Conservation (phyloP, 2,329 filamentous ascomycete species). For the Monilinia laxa region DNA sequence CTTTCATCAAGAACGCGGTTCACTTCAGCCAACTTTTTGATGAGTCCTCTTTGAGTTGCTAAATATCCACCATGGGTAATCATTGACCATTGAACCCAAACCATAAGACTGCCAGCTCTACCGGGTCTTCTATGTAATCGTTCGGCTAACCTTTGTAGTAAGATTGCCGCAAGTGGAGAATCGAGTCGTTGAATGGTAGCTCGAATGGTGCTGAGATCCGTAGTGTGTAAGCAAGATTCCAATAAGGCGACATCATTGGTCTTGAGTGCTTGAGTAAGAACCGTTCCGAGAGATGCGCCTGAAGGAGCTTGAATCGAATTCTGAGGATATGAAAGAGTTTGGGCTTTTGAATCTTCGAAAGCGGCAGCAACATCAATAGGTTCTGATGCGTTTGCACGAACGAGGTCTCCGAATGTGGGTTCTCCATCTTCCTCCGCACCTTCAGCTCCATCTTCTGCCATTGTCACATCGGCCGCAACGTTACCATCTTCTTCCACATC, state of each 20-base stretch:
- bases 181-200: conserved; percentile 89
- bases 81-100: conserved; percentile 95
- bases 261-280: conserved; percentile 88
- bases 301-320: conserved; percentile 49
- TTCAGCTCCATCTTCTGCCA: conserved; percentile 43
- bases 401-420: conserved; percentile 84
- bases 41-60: conserved; percentile 78
- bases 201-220: conserved; percentile 73
- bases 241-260: conserved; percentile 89
- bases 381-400: conserved; percentile 66
- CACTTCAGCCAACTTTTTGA: conserved; percentile 73
- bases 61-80: conserved; percentile 90
- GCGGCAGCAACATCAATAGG: conserved; percentile 73
- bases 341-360: conserved; percentile 44
- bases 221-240: conserved; percentile 85
- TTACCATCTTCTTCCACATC: conserved; percentile 48
- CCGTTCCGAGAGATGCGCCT: conserved; percentile 80
- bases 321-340: conserved; percentile 33
- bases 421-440: conserved; percentile 40
- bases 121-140: conserved; percentile 84
- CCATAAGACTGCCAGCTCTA: conserved; percentile 83
- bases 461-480: conserved; percentile 41
- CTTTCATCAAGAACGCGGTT: conserved; percentile 87
- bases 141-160: conserved; percentile 83
- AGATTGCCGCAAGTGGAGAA: conserved; percentile 72